A percentile compares a stretch with the other conserved stretches of the same genome.
Evolutionary conservation across 2,329 filamentous ascomycete genomes (phyloP).

Genomic region (Apiospora pterosperma): DNA sequence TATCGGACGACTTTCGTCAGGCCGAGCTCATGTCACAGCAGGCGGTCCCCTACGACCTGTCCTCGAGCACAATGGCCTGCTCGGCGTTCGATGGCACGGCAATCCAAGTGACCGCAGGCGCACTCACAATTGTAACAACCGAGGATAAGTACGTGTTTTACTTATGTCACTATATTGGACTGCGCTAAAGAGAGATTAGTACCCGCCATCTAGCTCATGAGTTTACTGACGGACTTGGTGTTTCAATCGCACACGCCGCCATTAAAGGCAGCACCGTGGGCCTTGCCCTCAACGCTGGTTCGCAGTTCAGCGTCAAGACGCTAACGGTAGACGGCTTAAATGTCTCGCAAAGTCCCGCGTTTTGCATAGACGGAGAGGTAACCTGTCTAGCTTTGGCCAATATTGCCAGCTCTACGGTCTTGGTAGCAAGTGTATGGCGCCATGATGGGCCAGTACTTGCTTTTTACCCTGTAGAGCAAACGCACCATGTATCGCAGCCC

Average conservation of each 20-base stretch:
- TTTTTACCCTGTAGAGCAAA: slow-evolving; percentile 13
- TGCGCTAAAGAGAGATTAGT: slow-evolving; percentile 16
- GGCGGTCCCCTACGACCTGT: slow-evolving; percentile 46
- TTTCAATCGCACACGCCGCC: slow-evolving; percentile 39
- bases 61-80: slow-evolving; percentile 47
- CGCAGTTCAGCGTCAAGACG: slow-evolving; percentile 35
- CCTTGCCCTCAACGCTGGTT: slow-evolving; percentile 36
- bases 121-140: slow-evolving; percentile 36
- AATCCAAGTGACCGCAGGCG: slow-evolving; percentile 53
- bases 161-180: background rate
- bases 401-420: slow-evolving; percentile 11
- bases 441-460: slow-evolving; percentile 14
- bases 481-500: background rate
- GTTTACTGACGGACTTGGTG: slow-evolving; percentile 23
- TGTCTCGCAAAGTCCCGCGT: slow-evolving; percentile 25
- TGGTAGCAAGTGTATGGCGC: slow-evolving; percentile 22
- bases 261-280: slow-evolving; percentile 35
- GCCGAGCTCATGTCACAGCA: slow-evolving; percentile 40
- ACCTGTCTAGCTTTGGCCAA: slow-evolving; percentile 38
- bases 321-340: slow-evolving; percentile 32
- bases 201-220: slow-evolving; percentile 28
- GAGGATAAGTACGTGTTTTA: slow-evolving; percentile 31
- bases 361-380: slow-evolving; percentile 42
- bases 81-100: slow-evolving; percentile 33
- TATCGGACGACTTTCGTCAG: slow-evolving; percentile 45